A percentile compares a stretch with the other conserved stretches of the same genome.
These are phyloP conservation scores for Nelumbo lutea DNA, from an alignment of 164 flowering plant genomes.

Conservation along the genomic window DNA sequence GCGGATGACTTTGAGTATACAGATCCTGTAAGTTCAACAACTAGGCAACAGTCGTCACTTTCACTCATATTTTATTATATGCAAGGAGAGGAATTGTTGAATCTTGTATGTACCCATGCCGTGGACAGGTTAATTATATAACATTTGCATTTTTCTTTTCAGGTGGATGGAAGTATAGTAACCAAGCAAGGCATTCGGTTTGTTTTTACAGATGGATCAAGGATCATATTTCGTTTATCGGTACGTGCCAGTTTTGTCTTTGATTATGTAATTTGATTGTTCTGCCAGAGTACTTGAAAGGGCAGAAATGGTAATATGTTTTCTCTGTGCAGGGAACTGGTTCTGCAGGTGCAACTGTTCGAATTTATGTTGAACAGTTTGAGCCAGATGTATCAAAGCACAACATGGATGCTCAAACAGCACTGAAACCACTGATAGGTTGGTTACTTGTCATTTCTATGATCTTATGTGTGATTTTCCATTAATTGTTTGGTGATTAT, in stretches of 20 bases:
- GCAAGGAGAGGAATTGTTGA: not conserved
- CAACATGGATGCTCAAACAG: constrained; percentile 81
- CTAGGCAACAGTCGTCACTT: not conserved
- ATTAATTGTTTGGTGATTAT: constrained; percentile 12
- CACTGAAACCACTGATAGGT: constrained; percentile 90
- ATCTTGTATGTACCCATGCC: no score
- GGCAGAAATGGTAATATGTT: not conserved
- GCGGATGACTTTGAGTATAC: constrained; percentile 92
- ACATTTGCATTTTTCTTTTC: constrained; percentile 5
- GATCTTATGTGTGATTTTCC: not conserved
- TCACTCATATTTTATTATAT: not conserved
- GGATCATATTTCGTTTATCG: constrained; percentile 91
- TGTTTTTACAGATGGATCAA: constrained; percentile 94
- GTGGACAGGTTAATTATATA: constrained; percentile 1
- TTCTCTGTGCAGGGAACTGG: constrained; percentile 77
- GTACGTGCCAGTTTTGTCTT: constrained; percentile 30
- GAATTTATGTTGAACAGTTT: constrained; percentile 86
- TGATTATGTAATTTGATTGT: not conserved
- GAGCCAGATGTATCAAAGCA: constrained; percentile 86
- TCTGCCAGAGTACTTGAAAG: not conserved
- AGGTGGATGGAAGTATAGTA: constrained; percentile 95
- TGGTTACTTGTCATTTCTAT: constrained; percentile 12
- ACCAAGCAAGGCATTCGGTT: constrained; percentile 93
- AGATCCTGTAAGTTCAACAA: constrained; percentile 76
- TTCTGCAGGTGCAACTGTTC: constrained; percentile 93